A percentile compares a stretch with the other conserved stretches of the same genome.
phyloP scores from a whole-genome alignment of 495 filamentous ascomycete species.

The Aspergillus bertholletiae region DNA sequence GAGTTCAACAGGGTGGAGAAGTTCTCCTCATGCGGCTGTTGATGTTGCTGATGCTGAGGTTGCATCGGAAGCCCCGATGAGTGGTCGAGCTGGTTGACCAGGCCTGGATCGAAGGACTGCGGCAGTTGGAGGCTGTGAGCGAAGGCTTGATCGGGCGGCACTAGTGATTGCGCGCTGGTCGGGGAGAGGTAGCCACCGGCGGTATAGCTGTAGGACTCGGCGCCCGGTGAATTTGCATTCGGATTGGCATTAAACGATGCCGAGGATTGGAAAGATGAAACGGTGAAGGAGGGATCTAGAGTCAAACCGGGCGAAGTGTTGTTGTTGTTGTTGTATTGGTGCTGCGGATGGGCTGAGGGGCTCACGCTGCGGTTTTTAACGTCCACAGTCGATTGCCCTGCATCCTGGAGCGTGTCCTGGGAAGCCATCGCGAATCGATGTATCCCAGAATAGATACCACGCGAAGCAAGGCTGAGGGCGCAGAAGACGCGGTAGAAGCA shows the following conservation, averaged over 20 bases:
- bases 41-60: constrained; percentile 9
- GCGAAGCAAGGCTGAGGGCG: constrained; percentile 19
- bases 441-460: constrained; percentile 25
- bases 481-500: constrained; percentile 10
- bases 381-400: constrained; percentile 24
- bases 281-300: constrained; percentile 37
- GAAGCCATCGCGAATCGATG: constrained; percentile 32
- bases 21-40: constrained; percentile 28
- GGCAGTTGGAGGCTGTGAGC: constrained; percentile 33
- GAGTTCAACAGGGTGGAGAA: constrained; percentile 39
- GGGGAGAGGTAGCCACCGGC: constrained; percentile 27
- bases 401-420: constrained; percentile 30
- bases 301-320: constrained; percentile 32
- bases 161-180: constrained; percentile 23
- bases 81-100: constrained; percentile 36
- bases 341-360: constrained; percentile 36
- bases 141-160: constrained; percentile 29
- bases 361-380: constrained; percentile 40
- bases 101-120: constrained; percentile 36
- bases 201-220: constrained; percentile 32
- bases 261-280: constrained; percentile 22
- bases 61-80: constrained; percentile 20
- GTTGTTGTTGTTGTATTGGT: constrained; percentile 35
- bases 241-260: constrained; percentile 22
- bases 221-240: constrained; percentile 18